These are phyloP conservation scores for Garcia nutans DNA, from an alignment of 345 rosid genomes.

Conservation along the genomic window DNA sequence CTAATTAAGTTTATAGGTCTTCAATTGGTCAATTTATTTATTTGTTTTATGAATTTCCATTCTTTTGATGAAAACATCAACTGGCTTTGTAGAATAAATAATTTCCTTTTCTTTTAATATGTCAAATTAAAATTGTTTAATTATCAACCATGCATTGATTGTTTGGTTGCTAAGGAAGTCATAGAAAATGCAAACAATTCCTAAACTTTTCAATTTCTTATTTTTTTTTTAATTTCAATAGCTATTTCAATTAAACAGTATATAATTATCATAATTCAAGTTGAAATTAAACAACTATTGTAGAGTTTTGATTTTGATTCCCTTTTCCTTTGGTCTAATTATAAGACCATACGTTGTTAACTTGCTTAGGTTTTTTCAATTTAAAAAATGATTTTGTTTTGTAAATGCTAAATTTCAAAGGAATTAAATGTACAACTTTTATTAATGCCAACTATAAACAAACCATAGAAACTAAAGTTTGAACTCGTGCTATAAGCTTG, in stretches of 20 bases:
- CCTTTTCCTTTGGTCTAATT: neutral
- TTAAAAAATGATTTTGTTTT: neutral
- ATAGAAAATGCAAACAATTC: neutral
- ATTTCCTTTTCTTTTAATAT: neutral
- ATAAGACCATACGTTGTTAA: neutral
- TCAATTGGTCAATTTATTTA: too few relatives aligned
- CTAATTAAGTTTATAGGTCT: too few relatives aligned
- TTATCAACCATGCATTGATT: neutral
- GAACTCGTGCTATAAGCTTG: too few relatives aligned
- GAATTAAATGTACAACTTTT: neutral
- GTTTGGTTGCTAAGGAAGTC: neutral
- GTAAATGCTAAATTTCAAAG: neutral
- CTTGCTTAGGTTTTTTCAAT: neutral
- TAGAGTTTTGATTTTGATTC: too few relatives aligned
- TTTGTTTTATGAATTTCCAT: neutral
- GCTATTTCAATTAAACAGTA: neutral
- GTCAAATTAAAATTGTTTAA: too few relatives aligned
- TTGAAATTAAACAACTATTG: too few relatives aligned
- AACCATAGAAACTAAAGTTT: too few relatives aligned
- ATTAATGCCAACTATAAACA: neutral
- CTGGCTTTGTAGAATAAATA: slow-evolving; percentile 12
- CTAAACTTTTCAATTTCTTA: too few relatives aligned
- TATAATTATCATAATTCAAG: too few relatives aligned
- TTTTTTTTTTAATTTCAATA: too few relatives aligned
- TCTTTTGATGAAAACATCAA: slow-evolving; percentile 22